These are phyloP conservation scores for Bjerkandera adusta DNA, from an alignment of 1,284 basidiomycete genomes.

Conservation along the genomic window DNA sequence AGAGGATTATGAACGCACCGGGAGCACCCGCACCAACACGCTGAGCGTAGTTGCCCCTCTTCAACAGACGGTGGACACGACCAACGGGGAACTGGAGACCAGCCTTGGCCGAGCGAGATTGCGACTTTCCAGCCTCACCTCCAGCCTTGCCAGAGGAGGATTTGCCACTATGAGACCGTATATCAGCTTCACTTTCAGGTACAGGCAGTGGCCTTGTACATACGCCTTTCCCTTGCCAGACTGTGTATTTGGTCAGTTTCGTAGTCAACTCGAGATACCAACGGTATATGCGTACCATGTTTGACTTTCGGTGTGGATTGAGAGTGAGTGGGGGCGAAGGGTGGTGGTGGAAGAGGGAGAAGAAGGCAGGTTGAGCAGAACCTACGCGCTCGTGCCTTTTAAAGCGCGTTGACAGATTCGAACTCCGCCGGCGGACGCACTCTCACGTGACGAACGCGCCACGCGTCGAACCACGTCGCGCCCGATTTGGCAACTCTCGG, in stretches of 20 bases:
- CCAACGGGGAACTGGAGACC: constrained; percentile 86
- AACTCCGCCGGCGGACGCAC: constrained; percentile 28
- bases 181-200: not conserved
- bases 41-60: constrained; percentile 78
- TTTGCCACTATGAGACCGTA: constrained; percentile 42
- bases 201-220: constrained; percentile 7
- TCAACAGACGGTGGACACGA: constrained; percentile 84
- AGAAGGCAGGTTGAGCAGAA: constrained; percentile 21
- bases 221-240: constrained; percentile 58
- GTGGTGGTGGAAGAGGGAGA: constrained; percentile 27
- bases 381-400: constrained; percentile 30
- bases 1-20: constrained; percentile 60
- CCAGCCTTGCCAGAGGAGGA: constrained; percentile 55
- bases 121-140: constrained; percentile 43
- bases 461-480: not conserved
- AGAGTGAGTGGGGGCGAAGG: constrained; percentile 17
- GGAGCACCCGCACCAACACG: constrained; percentile 71
- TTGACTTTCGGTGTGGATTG: constrained; percentile 18
- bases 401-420: constrained; percentile 30
- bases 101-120: constrained; percentile 75
- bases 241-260: constrained; percentile 29
- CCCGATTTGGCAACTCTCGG: not conserved
- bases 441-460: constrained; percentile 14
- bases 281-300: constrained; percentile 28
- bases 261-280: constrained; percentile 6